These are phyloP conservation scores for Aspergillus sergii DNA, from an alignment of 2,329 filamentous ascomycete genomes.

Conservation along the genomic window DNA sequence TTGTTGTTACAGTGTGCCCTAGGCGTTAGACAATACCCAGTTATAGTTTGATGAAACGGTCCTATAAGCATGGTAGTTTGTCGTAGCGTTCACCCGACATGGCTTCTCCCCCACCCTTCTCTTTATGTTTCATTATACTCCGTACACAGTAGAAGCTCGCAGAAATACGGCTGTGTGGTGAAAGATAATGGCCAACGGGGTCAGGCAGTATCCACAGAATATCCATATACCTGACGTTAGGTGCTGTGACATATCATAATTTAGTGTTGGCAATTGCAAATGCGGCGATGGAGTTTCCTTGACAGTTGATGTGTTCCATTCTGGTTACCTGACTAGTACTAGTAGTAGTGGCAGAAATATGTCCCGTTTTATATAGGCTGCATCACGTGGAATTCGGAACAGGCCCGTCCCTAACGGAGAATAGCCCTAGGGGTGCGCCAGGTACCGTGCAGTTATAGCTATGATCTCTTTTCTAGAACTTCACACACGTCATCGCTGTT, in stretches of 20 bases:
- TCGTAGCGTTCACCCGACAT: neutral
- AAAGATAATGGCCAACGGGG: neutral
- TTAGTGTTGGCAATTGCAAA: neutral
- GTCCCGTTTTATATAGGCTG: neutral
- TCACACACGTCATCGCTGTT: neutral
- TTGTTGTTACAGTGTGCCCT: constrained; percentile 26
- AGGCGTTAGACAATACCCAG: constrained; percentile 41
- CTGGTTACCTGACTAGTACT: neutral
- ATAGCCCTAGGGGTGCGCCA: neutral
- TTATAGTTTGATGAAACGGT: constrained; percentile 20
- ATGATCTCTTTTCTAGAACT: neutral
- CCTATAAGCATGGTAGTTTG: constrained; percentile 6
- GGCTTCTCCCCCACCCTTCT: neutral
- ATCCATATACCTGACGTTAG: neutral
- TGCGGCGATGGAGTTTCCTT: neutral
- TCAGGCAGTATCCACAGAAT: neutral
- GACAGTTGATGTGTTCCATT: neutral
- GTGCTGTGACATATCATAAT: neutral
- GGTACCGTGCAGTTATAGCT: neutral
- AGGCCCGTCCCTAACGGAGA: neutral
- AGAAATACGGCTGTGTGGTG: neutral
- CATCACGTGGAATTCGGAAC: neutral
- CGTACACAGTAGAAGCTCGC: no score
- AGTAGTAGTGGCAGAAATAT: neutral
- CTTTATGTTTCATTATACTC: neutral